Evolutionary conservation across 306 rosid genomes (phyloP), one percentile per base, ranked within the genome.

Genomic region (Cucurbita argyrosperma): DNA sequence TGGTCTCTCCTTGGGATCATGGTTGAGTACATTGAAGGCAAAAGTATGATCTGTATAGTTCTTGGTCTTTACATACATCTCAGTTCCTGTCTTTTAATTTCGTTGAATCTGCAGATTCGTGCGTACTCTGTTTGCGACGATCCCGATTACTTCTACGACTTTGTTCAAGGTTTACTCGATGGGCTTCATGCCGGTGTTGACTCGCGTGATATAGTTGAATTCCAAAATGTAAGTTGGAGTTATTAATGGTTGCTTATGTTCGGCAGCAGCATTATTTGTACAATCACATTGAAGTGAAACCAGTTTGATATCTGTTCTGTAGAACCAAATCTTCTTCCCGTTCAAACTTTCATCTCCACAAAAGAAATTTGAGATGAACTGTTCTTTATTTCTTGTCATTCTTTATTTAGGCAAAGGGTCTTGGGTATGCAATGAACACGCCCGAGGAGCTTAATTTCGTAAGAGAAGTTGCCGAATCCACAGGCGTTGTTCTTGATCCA

Each of bases 401-500:
- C 78, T 79, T 52, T 7, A 18, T 49, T 82, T 10, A 94, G 98
- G 98, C 95, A 75, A 94, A 88, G 79, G 97, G 98, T 84, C 82
- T 82, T 72, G 98, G 97, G 77, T 94, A 94, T 74, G 98, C 97
- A 66, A 85, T 94, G 55, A 94, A 76, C 88, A 88, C 97, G 19
- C 76, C 83, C 0, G 98, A 94, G 74, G 98, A 94, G 87, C 89
- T 94, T 79, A 85, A 81, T 30, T 89, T 87, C 74, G 88, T 90
- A 53, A 88, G 62, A 76, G 96, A 90, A 81, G 73, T 90, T 51
- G 92, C 98, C 51, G 82, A 84, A 12, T 81, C 95, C 50, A 94
- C 97, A 7, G 97, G 98, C 35, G 87, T 89, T 83, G 78, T 94
- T 78, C 96, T 94, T 56, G 98, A 90, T 74, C 97, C 98, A 3